Evolutionary conservation across 768 basidiomycete species (phyloP).

Genomic region (Amanita subjunquillea): DNA sequence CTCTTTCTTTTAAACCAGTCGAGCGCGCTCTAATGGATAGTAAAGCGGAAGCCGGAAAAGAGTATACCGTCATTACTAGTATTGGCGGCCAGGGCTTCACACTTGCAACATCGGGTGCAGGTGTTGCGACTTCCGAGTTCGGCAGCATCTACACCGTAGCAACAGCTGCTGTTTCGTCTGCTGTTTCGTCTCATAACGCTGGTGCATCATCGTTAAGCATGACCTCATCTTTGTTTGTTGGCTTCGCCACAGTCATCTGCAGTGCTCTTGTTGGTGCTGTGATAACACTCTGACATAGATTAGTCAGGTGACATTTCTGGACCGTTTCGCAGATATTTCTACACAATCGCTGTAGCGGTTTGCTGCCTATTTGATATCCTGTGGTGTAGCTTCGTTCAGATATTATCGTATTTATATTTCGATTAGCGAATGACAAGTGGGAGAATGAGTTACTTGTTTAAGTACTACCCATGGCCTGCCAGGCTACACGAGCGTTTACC

Average conservation of each 20-base stretch:
- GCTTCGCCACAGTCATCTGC: conserved; percentile 24
- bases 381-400: not conserved
- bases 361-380: not conserved
- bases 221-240: conserved; percentile 20
- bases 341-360: not conserved
- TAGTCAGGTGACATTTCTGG: not conserved
- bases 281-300: conserved; percentile 20
- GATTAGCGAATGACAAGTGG: no score
- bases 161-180: conserved; percentile 20
- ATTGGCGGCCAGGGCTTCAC: conserved; percentile 52
- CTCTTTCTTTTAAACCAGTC: not conserved
- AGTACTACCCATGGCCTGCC: not conserved
- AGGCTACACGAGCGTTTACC: not conserved
- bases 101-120: conserved; percentile 35
- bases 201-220: conserved; percentile 15
- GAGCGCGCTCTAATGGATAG: conserved; percentile 5
- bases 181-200: conserved; percentile 12
- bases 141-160: conserved; percentile 45
- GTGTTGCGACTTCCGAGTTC: conserved; percentile 36
- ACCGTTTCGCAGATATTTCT: not conserved
- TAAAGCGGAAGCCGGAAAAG: conserved; percentile 43
- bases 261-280: conserved; percentile 31
- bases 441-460: not conserved
- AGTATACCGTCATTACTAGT: conserved; percentile 45
- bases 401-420: not conserved